phyloP scores from a whole-genome alignment of 2,329 filamentous ascomycete species.

The Phaeoacremonium minimum region DNA sequence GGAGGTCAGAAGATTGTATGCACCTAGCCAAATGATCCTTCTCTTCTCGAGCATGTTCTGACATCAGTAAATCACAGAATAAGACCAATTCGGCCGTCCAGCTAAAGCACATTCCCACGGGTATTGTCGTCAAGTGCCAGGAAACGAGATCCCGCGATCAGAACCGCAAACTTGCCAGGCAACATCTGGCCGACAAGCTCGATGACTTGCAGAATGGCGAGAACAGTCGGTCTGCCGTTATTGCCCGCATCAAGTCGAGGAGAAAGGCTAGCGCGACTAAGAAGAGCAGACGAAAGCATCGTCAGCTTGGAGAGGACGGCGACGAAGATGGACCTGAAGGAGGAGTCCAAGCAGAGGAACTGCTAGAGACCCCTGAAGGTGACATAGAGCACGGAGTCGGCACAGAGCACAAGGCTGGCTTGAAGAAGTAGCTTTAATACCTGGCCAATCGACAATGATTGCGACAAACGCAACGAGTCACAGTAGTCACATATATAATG shows the following conservation, averaged over 20 bases:
- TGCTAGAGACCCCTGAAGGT: too few relatives aligned
- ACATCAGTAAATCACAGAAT: too few relatives aligned
- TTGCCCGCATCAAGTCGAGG: conserved; percentile 58
- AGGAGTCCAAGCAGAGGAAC: background rate
- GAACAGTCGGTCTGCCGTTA: conserved; percentile 60
- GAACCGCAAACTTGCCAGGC: conserved; percentile 81
- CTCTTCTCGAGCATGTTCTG: too few relatives aligned
- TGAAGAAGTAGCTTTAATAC: too few relatives aligned
- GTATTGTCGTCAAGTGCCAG: conserved; percentile 91
- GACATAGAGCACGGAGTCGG: too few relatives aligned
- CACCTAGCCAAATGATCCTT: too few relatives aligned
- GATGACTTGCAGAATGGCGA: conserved; percentile 72
- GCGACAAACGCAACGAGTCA: too few relatives aligned
- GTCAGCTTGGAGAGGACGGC: conserved; percentile 44
- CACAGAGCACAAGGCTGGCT: too few relatives aligned
- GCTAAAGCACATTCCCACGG: conserved; percentile 83
- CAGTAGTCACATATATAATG: too few relatives aligned
- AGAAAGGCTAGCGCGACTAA: conserved; percentile 74
- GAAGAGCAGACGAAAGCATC: conserved; percentile 80
- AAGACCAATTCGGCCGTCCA: conserved; percentile 97
- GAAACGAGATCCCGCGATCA: conserved; percentile 81
- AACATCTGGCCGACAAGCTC: conserved; percentile 68
- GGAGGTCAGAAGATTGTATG: conserved; percentile 91
- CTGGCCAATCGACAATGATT: too few relatives aligned
- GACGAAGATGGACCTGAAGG: conserved; percentile 6